Percentiles rank a stretch among this genome's conserved stretches.
phyloP scores from a whole-genome alignment of 2,329 filamentous ascomycete genomes.

The Ceratocystis albifundus region DNA sequence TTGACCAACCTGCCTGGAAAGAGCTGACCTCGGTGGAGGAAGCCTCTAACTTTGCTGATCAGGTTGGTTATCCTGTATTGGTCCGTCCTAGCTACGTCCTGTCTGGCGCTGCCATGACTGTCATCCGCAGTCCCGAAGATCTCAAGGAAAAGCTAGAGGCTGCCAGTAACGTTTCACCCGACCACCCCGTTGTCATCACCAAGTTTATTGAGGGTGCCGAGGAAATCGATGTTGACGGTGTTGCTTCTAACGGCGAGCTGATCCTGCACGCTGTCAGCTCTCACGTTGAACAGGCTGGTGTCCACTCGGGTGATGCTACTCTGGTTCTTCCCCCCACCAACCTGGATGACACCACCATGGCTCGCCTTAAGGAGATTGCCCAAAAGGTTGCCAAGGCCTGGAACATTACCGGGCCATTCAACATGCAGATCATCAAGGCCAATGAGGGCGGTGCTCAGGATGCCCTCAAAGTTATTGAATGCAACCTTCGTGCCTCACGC shows the following conservation, averaged over 20 bases:
- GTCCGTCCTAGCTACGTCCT: constrained; percentile 93
- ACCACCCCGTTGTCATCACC: constrained; percentile 95
- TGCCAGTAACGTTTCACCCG: constrained; percentile 79
- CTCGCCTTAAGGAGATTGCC: constrained; percentile 87
- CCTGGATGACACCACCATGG: constrained; percentile 66
- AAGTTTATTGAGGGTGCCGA: constrained; percentile 96
- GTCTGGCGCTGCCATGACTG: constrained; percentile 96
- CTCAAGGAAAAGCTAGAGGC: constrained; percentile 91
- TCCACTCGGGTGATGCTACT: constrained; percentile 95
- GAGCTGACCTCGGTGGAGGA: constrained; percentile 83
- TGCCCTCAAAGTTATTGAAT: constrained; percentile 90
- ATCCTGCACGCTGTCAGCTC: constrained; percentile 87
- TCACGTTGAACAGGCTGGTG: constrained; percentile 93
- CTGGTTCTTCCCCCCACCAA: constrained; percentile 77
- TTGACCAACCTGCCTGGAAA: constrained; percentile 97
- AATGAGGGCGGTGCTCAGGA: constrained; percentile 58
- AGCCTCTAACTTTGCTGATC: constrained; percentile 73
- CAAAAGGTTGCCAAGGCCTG: constrained; percentile 93
- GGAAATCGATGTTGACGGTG: constrained; percentile 93
- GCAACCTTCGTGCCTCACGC: constrained; percentile 90
- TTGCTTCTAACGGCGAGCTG: constrained; percentile 74
- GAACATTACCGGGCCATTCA: constrained; percentile 96
- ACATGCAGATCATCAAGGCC: constrained; percentile 99
- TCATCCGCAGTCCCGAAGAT: constrained; percentile 77
- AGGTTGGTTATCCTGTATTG: constrained; percentile 85